Evolutionary conservation across 1,284 basidiomycete species (phyloP).

Genomic region (Chiua sp.): DNA sequence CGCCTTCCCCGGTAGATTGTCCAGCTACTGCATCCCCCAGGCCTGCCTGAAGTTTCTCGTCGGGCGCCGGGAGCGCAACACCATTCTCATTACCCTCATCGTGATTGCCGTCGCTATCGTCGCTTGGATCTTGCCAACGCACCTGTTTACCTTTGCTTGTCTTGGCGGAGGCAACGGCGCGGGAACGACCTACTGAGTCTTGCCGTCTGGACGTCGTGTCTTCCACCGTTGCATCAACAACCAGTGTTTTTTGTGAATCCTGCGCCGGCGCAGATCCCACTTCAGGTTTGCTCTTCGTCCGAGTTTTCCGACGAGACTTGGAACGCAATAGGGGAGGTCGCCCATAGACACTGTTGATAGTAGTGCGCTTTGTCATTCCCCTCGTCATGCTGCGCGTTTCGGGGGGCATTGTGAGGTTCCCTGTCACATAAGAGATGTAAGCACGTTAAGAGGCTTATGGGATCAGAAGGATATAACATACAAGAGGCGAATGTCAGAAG

Average conservation of each 20-base stretch:
- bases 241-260: neutral
- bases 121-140: conserved; percentile 15
- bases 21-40: no score
- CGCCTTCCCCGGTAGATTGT: no score
- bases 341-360: conserved; percentile 23
- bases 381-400: conserved; percentile 25
- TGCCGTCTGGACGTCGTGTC: conserved; percentile 6
- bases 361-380: conserved; percentile 21
- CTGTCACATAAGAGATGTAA: neutral
- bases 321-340: conserved; percentile 1
- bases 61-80: no score
- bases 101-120: neutral
- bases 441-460: neutral
- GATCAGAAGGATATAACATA: conserved; percentile 1
- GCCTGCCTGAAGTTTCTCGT: no score
- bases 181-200: conserved; percentile 9
- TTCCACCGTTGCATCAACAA: neutral
- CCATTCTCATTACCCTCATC: conserved; percentile 4
- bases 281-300: neutral
- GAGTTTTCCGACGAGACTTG: conserved; percentile 13
- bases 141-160: conserved; percentile 28
- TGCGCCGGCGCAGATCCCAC: neutral
- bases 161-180: conserved; percentile 21
- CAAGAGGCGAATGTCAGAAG: neutral
- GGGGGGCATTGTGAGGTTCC: conserved; percentile 25